Percentiles rank a stretch among this genome's conserved stretches.
Evolutionary conservation across 495 filamentous ascomycete species (phyloP).

Genomic region (Neurospora tetrasperma): DNA sequence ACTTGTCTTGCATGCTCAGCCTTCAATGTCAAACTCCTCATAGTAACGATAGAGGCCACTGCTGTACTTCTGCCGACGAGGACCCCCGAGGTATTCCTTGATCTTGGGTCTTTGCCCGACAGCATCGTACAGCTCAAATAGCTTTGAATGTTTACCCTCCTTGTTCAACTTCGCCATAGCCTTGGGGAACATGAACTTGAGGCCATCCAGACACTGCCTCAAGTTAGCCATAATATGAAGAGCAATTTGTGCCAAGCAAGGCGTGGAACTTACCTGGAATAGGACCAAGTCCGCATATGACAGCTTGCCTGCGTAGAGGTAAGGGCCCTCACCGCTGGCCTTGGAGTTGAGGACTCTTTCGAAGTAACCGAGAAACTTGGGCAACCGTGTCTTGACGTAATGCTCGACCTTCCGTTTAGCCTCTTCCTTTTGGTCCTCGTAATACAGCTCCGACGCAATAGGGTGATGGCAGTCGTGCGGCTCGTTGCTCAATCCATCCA

Average conservation of each 20-base stretch:
- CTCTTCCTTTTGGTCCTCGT: constrained; percentile 59
- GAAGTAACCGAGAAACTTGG: constrained; percentile 58
- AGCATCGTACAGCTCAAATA: constrained; percentile 46
- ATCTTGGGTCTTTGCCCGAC: constrained; percentile 45
- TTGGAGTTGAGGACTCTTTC: constrained; percentile 48
- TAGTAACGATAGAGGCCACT: constrained; percentile 53
- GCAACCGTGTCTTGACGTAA: constrained; percentile 46
- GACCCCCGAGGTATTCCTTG: constrained; percentile 50
- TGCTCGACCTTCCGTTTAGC: constrained; percentile 39
- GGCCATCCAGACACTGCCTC: constrained; percentile 35
- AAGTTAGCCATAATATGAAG: not conserved
- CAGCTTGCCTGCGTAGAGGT: constrained; percentile 46
- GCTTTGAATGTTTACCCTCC: constrained; percentile 36
- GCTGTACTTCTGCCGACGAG: constrained; percentile 42
- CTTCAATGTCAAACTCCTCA: constrained; percentile 45
- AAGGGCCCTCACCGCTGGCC: constrained; percentile 43
- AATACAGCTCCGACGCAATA: constrained; percentile 43
- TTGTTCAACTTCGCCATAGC: constrained; percentile 36
- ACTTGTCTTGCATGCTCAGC: not conserved
- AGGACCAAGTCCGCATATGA: constrained; percentile 61
- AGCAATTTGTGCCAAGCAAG: not conserved
- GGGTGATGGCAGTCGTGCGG: constrained; percentile 61
- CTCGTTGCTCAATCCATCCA: constrained; percentile 55
- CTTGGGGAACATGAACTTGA: constrained; percentile 54
- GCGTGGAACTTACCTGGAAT: constrained; percentile 41